Conservation (phyloP, 2,329 filamentous ascomycete genomes). For the Sporothrix mexicana region DNA sequence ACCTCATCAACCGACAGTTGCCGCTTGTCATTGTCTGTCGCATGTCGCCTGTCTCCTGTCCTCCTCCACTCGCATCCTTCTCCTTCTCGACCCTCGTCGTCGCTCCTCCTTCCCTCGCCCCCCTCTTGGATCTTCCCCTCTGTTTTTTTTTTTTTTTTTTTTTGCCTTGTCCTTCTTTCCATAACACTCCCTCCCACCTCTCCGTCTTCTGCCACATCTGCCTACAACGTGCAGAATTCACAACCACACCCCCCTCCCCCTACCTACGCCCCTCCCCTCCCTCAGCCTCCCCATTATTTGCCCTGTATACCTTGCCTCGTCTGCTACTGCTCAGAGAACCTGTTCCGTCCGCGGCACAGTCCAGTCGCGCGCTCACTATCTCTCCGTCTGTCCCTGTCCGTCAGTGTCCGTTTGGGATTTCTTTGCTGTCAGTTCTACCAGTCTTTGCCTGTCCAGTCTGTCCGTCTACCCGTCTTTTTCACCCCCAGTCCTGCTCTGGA, state of each 20-base stretch:
- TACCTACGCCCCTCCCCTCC: constrained; percentile 13
- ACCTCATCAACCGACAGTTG: not conserved
- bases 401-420: not conserved
- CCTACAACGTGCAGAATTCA: not conserved
- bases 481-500: not conserved
- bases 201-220: not conserved
- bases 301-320: not conserved
- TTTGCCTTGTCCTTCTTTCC: too few relatives aligned
- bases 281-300: constrained; percentile 21
- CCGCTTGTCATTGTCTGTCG: not conserved
- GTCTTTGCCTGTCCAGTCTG: too few relatives aligned
- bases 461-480: not conserved
- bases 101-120: not conserved
- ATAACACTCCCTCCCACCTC: constrained; percentile 21
- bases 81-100: not conserved
- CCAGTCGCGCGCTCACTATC: not conserved
- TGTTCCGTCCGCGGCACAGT: constrained; percentile 30
- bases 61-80: constrained; percentile 18
- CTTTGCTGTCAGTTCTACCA: not conserved
- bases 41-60: too few relatives aligned
- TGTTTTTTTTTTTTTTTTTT: not conserved
- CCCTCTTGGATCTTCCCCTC: constrained; percentile 5
- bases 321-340: constrained; percentile 17
- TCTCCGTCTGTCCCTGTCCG: constrained; percentile 18
- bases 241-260: constrained; percentile 15